Conservation (phyloP, 352 stramenopile species). For the Globisporangium mamillatum region DNA sequence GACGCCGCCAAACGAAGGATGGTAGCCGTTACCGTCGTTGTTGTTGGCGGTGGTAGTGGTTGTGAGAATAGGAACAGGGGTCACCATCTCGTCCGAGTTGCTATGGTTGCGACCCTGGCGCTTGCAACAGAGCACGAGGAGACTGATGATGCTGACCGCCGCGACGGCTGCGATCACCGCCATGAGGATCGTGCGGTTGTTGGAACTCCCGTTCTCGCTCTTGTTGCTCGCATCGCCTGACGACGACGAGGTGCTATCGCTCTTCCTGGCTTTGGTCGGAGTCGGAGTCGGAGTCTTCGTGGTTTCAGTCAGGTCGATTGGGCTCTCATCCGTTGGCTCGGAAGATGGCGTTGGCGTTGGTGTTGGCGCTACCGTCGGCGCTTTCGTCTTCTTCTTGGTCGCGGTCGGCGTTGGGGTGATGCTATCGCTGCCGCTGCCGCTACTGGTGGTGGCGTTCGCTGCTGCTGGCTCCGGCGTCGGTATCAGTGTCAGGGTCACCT, state of each 20-base stretch:
- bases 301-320: neutral
- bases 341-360: slow-evolving; percentile 4
- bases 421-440: neutral
- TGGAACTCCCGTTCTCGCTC: neutral
- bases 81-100: slow-evolving; percentile 10
- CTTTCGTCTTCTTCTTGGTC: slow-evolving; percentile 15
- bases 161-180: slow-evolving; percentile 14
- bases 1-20: slow-evolving; percentile 5
- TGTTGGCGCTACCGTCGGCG: slow-evolving; percentile 9
- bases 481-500: neutral
- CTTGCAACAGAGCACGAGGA: slow-evolving; percentile 17
- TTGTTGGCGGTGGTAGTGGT: neutral
- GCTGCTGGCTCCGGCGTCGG: neutral
- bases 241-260: slow-evolving; percentile 4
- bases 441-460: neutral
- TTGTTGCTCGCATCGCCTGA: slow-evolving; percentile 7
- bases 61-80: slow-evolving; percentile 5
- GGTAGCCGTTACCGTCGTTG: neutral
- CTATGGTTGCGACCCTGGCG: slow-evolving; percentile 5
- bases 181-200: slow-evolving; percentile 16
- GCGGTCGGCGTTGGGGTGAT: neutral
- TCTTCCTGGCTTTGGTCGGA: slow-evolving; percentile 1
- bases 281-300: slow-evolving; percentile 11
- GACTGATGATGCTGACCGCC: slow-evolving; percentile 10
- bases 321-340: neutral